Conservation (phyloP, 129 eudicot genomes). For the Arctium minus region DNA sequence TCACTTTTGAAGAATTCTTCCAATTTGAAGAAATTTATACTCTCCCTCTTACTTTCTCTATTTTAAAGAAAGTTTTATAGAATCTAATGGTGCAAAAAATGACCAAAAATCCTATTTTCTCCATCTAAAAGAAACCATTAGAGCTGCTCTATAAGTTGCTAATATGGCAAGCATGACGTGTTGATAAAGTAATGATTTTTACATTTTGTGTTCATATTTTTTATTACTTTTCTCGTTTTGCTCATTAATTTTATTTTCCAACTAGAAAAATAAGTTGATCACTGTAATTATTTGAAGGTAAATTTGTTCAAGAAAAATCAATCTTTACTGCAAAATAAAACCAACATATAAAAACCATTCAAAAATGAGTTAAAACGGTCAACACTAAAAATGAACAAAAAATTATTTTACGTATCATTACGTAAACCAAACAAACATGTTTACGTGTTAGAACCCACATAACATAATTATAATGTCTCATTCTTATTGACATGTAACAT, state of each 20-base stretch:
- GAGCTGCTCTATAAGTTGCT: no score
- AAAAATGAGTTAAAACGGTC: not conserved
- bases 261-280: not conserved
- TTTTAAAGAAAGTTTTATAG: no score
- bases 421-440: not conserved
- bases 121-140: no score
- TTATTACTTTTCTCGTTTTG: not conserved
- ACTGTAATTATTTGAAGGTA: not conserved
- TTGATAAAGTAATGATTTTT: no score
- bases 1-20: no score
- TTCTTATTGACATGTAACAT: not conserved
- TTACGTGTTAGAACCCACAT: not conserved
- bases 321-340: no score
- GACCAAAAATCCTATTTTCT: no score
- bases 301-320: no score
- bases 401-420: not conserved
- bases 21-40: no score
- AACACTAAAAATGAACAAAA: not conserved
- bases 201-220: not conserved
- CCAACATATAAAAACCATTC: not conserved
- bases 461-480: not conserved
- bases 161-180: no score
- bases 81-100: no score
- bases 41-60: no score
- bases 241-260: not conserved